Conservation (phyloP, 2,329 filamentous ascomycete genomes). For the Penicillium corylophilum region DNA sequence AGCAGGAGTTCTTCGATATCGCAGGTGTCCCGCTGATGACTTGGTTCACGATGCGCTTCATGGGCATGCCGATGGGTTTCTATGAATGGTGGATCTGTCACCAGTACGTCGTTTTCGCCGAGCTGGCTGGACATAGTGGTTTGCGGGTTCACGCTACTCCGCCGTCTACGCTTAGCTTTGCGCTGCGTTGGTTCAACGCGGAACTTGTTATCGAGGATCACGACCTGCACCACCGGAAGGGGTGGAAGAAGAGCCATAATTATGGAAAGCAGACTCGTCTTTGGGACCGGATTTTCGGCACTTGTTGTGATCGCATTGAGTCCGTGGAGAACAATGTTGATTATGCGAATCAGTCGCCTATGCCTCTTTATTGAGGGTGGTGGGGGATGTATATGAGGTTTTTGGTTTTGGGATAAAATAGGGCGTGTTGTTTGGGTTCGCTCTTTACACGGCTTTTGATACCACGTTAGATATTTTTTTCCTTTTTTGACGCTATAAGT, state of each 20-base stretch:
- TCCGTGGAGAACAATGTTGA: conserved; percentile 22
- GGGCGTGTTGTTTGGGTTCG: background rate
- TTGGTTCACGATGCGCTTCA: conserved; percentile 20
- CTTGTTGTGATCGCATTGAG: conserved; percentile 26
- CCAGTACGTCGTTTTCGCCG: conserved; percentile 26
- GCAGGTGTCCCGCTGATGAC: conserved; percentile 24
- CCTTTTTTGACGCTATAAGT: background rate
- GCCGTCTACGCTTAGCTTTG: conserved; percentile 20
- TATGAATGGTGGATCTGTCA: conserved; percentile 30
- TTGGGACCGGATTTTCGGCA: conserved; percentile 28
- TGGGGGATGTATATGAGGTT: background rate
- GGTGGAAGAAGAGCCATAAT: conserved; percentile 29
- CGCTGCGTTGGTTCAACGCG: conserved; percentile 20
- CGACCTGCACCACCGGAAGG: conserved; percentile 28
- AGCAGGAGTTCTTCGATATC: conserved; percentile 29
- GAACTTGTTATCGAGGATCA: conserved; percentile 29
- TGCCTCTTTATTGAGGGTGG: conserved; percentile 20
- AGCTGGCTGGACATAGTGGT: conserved; percentile 27
- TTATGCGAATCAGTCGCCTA: conserved; percentile 22
- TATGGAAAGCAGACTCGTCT: conserved; percentile 29
- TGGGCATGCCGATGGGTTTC: conserved; percentile 28
- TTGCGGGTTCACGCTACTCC: conserved; percentile 24
- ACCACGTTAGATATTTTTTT: background rate
- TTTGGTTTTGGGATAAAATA: background rate
- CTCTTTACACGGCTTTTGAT: background rate